phyloP scores from a whole-genome alignment of 805 yeast species.

The Barnettozyma botsteinii region DNA sequence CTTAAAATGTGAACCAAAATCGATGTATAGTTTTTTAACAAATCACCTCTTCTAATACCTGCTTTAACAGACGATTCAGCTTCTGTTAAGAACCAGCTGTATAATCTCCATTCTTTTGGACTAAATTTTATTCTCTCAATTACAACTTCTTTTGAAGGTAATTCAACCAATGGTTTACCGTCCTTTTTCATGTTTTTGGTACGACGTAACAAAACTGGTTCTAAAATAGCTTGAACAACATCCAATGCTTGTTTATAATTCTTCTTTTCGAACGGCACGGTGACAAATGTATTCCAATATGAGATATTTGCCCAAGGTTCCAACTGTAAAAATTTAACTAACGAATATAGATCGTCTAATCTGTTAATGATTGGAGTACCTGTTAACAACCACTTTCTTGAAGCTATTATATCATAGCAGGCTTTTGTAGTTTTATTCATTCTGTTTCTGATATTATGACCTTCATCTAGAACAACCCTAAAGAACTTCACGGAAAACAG shows the following conservation, averaged over 20 bases:
- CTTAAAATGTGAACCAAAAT: constrained; percentile 80
- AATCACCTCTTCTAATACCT: constrained; percentile 57
- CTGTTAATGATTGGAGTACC: constrained; percentile 92
- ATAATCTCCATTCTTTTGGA: constrained; percentile 58
- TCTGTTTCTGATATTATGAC: constrained; percentile 81
- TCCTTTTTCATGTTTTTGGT: constrained; percentile 81
- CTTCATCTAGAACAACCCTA: constrained; percentile 82
- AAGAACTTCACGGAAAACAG: constrained; percentile 68
- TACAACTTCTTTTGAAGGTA: constrained; percentile 71
- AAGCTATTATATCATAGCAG: constrained; percentile 55
- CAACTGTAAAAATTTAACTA: constrained; percentile 66
- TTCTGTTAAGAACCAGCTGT: constrained; percentile 58
- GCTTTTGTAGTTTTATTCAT: constrained; percentile 76
- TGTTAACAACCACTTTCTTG: constrained; percentile 77
- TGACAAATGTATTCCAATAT: constrained; percentile 83
- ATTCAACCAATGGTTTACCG: constrained; percentile 66
- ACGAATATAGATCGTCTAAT: constrained; percentile 77
- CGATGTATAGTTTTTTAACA: constrained; percentile 67
- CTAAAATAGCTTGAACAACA: constrained; percentile 78
- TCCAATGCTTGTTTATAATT: constrained; percentile 68
- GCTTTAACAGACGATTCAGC: constrained; percentile 60
- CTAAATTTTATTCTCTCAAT: constrained; percentile 65
- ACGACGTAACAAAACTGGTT: constrained; percentile 77
- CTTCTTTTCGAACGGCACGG: constrained; percentile 74
- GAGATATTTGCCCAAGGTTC: constrained; percentile 87